A percentile compares a stretch with the other conserved stretches of the same genome.
phyloP scores from a whole-genome alignment of 805 yeast species.

The Candida vaughaniae region DNA sequence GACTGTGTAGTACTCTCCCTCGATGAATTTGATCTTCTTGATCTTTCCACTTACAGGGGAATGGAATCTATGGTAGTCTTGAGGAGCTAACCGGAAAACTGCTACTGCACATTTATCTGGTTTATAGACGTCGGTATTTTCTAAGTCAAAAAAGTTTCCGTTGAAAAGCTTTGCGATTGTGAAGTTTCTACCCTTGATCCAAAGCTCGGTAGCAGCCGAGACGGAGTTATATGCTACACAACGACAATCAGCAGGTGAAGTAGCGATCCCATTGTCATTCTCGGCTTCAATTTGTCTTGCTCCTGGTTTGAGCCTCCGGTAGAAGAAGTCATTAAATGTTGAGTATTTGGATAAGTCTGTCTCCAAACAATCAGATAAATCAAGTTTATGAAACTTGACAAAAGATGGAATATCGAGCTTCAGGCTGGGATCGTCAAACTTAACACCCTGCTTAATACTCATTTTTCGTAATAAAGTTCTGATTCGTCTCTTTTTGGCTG shows the following conservation, averaged over 20 bases:
- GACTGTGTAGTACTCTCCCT: conserved; percentile 93
- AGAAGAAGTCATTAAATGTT: conserved; percentile 89
- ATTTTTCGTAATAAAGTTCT: conserved; percentile 60
- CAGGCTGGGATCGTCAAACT: conserved; percentile 74
- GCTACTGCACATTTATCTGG: conserved; percentile 58
- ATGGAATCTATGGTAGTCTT: conserved; percentile 94
- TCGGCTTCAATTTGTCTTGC: conserved; percentile 70
- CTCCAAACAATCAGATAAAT: conserved; percentile 63
- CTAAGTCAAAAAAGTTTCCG: conserved; percentile 43
- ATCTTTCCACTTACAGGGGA: conserved; percentile 77
- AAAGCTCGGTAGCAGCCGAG: conserved; percentile 62
- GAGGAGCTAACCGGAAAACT: conserved; percentile 90
- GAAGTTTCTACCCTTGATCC: conserved; percentile 89
- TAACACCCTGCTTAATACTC: conserved; percentile 78
- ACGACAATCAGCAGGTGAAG: conserved; percentile 87
- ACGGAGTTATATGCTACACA: conserved; percentile 67
- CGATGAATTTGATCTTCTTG: conserved; percentile 64
- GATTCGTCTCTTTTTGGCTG: conserved; percentile 58
- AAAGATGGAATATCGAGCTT: conserved; percentile 69
- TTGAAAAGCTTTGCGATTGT: conserved; percentile 61
- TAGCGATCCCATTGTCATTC: conserved; percentile 47
- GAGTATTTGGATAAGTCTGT: conserved; percentile 48
- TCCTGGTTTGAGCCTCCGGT: conserved; percentile 68
- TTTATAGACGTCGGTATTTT: conserved; percentile 31
- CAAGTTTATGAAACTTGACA: conserved; percentile 78